Evolutionary conservation across 1,284 basidiomycete species (phyloP).

Genomic region (Trichosporon coremiiforme): DNA sequence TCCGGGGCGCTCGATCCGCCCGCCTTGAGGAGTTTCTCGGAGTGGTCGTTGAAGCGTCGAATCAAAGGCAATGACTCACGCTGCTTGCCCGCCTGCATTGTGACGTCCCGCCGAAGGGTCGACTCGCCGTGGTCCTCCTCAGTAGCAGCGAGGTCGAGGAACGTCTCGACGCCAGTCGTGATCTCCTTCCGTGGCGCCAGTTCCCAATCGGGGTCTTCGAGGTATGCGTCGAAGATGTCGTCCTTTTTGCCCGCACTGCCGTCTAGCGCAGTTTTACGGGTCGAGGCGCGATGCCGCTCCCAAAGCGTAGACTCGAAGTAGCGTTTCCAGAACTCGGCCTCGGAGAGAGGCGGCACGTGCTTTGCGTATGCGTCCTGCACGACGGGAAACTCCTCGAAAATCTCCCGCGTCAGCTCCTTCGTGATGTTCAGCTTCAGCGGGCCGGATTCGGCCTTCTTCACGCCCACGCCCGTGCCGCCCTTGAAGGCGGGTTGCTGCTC

Average conservation of each 20-base stretch:
- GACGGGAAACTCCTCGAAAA: conserved; percentile 97
- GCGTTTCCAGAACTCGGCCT: conserved; percentile 91
- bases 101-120: conserved; percentile 83
- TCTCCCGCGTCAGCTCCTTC: conserved; percentile 87
- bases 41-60: conserved; percentile 96
- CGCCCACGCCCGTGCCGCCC: conserved; percentile 50
- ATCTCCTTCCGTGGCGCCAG: conserved; percentile 74
- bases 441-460: conserved; percentile 60
- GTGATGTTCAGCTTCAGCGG: conserved; percentile 70
- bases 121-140: conserved; percentile 88
- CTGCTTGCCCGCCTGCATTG: conserved; percentile 94
- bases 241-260: conserved; percentile 86
- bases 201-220: conserved; percentile 92
- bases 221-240: conserved; percentile 90
- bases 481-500: conserved; percentile 43
- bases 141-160: conserved; percentile 85
- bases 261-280: conserved; percentile 62
- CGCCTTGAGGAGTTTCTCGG: conserved; percentile 70
- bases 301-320: conserved; percentile 96
- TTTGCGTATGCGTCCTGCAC: conserved; percentile 89
- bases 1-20: conserved; percentile 21
- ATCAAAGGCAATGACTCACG: conserved; percentile 86
- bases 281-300: conserved; percentile 89
- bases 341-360: conserved; percentile 79
- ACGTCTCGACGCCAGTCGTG: conserved; percentile 70